Evolutionary conservation across 257 asterid genomes (phyloP).

Genomic region (Parsonsia alboflavescens): DNA sequence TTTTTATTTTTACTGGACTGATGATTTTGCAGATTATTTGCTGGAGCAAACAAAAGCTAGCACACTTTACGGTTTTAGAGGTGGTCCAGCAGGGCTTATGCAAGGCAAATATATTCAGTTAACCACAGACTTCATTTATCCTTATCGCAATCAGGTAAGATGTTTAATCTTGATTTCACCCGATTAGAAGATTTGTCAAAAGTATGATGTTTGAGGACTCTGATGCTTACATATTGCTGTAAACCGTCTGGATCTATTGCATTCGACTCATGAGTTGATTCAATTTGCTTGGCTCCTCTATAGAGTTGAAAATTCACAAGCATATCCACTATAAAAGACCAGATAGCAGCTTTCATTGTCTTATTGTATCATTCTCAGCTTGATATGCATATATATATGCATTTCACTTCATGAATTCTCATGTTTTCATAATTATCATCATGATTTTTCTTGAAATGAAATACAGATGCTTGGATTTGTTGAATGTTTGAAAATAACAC

Average conservation of each 20-base stretch:
- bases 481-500: background rate
- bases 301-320: no score
- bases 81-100: conserved; percentile 98
- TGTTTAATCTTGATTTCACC: background rate
- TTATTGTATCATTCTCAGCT: background rate
- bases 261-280: background rate
- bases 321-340: background rate
- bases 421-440: background rate
- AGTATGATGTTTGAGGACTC: background rate
- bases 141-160: conserved; percentile 84
- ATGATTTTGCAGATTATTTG: conserved; percentile 61
- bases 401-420: background rate
- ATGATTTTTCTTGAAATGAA: background rate
- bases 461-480: background rate
- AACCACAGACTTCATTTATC: conserved; percentile 77
- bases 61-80: conserved; percentile 80
- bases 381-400: background rate
- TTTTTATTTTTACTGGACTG: background rate
- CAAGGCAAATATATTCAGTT: conserved; percentile 68
- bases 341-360: background rate
- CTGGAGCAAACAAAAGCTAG: conserved; percentile 73
- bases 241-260: background rate
- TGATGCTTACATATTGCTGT: background rate
- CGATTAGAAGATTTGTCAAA: background rate
- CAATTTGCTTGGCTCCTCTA: background rate